These are phyloP conservation scores for Chaetothyriales sp. DNA, from an alignment of 2,329 filamentous ascomycete species.

Conservation along the genomic window DNA sequence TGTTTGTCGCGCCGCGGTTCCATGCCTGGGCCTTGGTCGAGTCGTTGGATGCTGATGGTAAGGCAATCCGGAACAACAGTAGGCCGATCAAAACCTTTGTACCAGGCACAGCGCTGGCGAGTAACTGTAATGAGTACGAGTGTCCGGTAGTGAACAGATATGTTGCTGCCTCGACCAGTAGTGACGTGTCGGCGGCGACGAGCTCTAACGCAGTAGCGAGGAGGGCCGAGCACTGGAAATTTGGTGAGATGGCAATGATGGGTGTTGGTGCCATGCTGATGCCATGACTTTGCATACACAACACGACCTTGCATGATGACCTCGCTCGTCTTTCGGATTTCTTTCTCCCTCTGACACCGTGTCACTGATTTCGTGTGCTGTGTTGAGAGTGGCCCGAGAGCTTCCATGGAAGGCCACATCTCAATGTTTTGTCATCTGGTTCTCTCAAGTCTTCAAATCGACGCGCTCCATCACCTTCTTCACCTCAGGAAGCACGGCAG, in stretches of 20 bases:
- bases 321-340: not conserved
- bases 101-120: conserved; percentile 7
- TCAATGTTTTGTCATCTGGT: not conserved
- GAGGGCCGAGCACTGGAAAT: not conserved
- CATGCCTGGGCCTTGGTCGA: conserved; percentile 11
- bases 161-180: not conserved
- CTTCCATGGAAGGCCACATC: not conserved
- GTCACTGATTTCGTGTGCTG: not conserved
- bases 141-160: conserved; percentile 5
- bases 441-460: conserved; percentile 18
- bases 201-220: not conserved
- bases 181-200: not conserved
- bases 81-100: conserved; percentile 10
- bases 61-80: conserved; percentile 8
- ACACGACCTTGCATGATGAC: not conserved
- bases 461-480: conserved; percentile 51
- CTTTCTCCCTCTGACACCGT: not conserved
- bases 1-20: conserved; percentile 15
- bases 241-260: not conserved
- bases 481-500: conserved; percentile 55
- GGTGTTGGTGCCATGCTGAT: not conserved
- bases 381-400: no score
- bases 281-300: not conserved
- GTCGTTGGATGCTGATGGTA: conserved; percentile 6
- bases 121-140: conserved; percentile 4